Conservation (phyloP, 2,329 filamentous ascomycete genomes). For the Penicillium janthinellum region DNA sequence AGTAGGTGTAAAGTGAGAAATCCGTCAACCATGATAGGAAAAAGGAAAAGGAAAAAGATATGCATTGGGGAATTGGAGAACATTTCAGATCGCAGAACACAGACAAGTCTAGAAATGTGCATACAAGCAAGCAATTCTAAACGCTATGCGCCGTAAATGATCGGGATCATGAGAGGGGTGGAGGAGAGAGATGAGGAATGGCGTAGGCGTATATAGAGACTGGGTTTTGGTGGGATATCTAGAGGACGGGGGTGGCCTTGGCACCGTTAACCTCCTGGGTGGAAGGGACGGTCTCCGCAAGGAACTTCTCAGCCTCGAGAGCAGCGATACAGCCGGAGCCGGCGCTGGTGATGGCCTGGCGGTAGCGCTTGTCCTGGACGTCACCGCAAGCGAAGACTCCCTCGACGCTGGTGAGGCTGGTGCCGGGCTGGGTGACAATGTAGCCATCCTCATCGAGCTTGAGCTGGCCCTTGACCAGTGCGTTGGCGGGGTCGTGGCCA, state of each 20-base stretch:
- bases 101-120: constrained; percentile 18
- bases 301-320: constrained; percentile 91
- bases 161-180: constrained; percentile 11
- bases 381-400: constrained; percentile 97
- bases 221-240: constrained; percentile 27
- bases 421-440: constrained; percentile 84
- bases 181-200: not conserved
- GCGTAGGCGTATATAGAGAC: not conserved
- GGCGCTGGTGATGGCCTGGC: constrained; percentile 96
- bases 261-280: constrained; percentile 47
- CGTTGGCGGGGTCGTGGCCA: constrained; percentile 90
- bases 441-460: constrained; percentile 89
- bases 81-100: constrained; percentile 11
- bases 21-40: constrained; percentile 16
- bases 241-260: constrained; percentile 65
- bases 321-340: constrained; percentile 95
- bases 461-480: constrained; percentile 87
- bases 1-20: constrained; percentile 6
- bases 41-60: constrained; percentile 6
- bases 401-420: constrained; percentile 80
- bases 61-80: constrained; percentile 19
- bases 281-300: constrained; percentile 66
- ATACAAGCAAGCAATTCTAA: constrained; percentile 11
- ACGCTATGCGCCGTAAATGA: constrained; percentile 8
- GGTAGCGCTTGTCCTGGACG: constrained; percentile 97